phyloP scores from a whole-genome alignment of 2,329 filamentous ascomycete species.

The Xylariaceae sp. region DNA sequence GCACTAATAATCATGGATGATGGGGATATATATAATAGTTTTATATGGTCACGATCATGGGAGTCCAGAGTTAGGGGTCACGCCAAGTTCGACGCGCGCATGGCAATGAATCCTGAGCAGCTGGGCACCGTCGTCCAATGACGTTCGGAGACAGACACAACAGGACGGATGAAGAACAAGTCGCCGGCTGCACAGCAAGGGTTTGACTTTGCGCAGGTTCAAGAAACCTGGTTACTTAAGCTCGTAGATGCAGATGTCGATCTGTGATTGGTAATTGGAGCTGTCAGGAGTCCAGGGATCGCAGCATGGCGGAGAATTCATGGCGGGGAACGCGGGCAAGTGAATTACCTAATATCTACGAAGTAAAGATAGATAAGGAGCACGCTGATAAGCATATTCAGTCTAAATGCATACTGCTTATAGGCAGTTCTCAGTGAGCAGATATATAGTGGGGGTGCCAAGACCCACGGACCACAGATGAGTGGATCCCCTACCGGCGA shows the following conservation, averaged over 20 bases:
- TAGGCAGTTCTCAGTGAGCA: background rate
- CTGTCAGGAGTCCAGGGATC: background rate
- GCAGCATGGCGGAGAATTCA: background rate
- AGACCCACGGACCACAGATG: background rate
- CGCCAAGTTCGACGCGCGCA: constrained; percentile 1
- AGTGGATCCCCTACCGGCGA: constrained; percentile 17
- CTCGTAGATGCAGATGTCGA: background rate
- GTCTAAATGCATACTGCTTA: background rate
- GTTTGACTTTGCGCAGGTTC: constrained; percentile 2
- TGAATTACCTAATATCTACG: background rate
- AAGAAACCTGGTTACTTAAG: background rate
- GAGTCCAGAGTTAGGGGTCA: constrained; percentile 8
- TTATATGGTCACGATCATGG: constrained; percentile 9
- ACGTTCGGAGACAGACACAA: constrained; percentile 16
- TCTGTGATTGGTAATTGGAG: background rate
- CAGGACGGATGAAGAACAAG: background rate
- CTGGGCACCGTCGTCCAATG: constrained; percentile 22
- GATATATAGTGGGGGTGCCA: background rate
- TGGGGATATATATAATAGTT: background rate
- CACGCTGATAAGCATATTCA: background rate
- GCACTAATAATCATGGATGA: constrained; percentile 6
- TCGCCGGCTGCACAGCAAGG: constrained; percentile 17
- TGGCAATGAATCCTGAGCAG: constrained; percentile 8
- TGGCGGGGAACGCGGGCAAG: background rate
- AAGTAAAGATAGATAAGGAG: background rate